Percentiles rank a stretch among this genome's conserved stretches.
These are phyloP conservation scores for Durio zibethinus DNA, from an alignment of 345 rosid species.

Conservation along the genomic window DNA sequence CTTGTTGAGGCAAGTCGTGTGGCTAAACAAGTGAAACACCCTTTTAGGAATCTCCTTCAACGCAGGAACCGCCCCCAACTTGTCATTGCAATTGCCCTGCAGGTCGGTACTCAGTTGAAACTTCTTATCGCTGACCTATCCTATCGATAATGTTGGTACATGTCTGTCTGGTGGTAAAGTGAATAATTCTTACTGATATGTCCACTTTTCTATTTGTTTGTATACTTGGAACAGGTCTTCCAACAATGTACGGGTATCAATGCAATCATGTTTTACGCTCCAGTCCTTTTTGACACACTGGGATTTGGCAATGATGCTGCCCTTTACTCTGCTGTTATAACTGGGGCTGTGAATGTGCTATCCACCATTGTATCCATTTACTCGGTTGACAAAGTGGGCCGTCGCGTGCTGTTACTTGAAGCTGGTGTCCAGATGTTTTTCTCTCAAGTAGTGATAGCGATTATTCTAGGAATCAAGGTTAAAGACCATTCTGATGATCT, in stretches of 20 bases:
- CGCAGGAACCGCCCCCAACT: conserved; percentile 78
- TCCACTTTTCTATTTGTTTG: neutral
- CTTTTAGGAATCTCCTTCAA: conserved; percentile 75
- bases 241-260: conserved; percentile 94
- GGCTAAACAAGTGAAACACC: conserved; percentile 84
- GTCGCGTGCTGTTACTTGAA: conserved; percentile 70
- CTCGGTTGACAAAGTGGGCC: conserved; percentile 82
- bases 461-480: conserved; percentile 71
- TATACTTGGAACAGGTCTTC: conserved; percentile 49
- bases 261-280: conserved; percentile 97
- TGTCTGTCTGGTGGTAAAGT: neutral
- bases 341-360: conserved; percentile 84
- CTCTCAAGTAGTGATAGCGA: conserved; percentile 67
- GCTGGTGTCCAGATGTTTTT: conserved; percentile 95
- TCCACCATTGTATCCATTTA: conserved; percentile 84
- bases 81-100: conserved; percentile 73
- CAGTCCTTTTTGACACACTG: conserved; percentile 71
- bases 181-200: neutral
- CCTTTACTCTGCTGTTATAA: conserved; percentile 92
- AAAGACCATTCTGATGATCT: conserved; percentile 58
- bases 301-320: conserved; percentile 78
- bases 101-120: conserved; percentile 35
- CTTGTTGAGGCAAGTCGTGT: conserved; percentile 88
- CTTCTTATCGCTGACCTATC: neutral
- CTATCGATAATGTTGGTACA: neutral